Percentiles rank a stretch among this genome's conserved stretches.
phyloP scores from a whole-genome alignment of 768 basidiomycete species.

The Inosperma sp. region DNA sequence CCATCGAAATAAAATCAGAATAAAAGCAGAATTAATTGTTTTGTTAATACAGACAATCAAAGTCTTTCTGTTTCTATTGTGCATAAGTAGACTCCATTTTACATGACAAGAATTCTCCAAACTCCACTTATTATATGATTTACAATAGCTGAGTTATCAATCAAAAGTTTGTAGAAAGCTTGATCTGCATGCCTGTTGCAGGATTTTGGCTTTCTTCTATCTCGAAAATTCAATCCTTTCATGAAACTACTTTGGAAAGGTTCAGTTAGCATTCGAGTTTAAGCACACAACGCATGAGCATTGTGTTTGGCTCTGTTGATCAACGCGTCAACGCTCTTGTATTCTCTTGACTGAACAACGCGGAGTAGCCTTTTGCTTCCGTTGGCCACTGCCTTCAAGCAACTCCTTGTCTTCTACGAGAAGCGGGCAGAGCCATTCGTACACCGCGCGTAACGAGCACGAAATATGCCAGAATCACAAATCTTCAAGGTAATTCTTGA shows the following conservation, averaged over 20 bases:
- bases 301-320: constrained; percentile 11
- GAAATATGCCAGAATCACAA: constrained; percentile 71
- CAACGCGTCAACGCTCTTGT: constrained; percentile 12
- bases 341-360: neutral
- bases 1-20: neutral
- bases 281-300: too few relatives aligned
- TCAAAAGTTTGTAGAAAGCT: too few relatives aligned
- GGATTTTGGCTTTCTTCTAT: too few relatives aligned
- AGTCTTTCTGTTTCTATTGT: too few relatives aligned
- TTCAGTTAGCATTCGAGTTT: too few relatives aligned
- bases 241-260: too few relatives aligned
- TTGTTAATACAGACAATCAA: neutral
- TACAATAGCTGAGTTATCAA: too few relatives aligned
- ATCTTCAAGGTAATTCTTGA: constrained; percentile 71
- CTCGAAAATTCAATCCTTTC: too few relatives aligned
- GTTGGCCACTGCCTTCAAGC: neutral
- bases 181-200: too few relatives aligned
- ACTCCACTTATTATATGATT: too few relatives aligned
- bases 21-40: neutral
- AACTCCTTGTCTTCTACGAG: neutral
- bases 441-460: constrained; percentile 2
- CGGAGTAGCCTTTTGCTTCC: neutral
- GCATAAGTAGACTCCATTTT: too few relatives aligned
- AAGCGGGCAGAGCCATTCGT: neutral
- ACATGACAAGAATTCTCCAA: too few relatives aligned